These are phyloP conservation scores for Auricularia heimuer DNA, from an alignment of 768 basidiomycete genomes.

Conservation along the genomic window DNA sequence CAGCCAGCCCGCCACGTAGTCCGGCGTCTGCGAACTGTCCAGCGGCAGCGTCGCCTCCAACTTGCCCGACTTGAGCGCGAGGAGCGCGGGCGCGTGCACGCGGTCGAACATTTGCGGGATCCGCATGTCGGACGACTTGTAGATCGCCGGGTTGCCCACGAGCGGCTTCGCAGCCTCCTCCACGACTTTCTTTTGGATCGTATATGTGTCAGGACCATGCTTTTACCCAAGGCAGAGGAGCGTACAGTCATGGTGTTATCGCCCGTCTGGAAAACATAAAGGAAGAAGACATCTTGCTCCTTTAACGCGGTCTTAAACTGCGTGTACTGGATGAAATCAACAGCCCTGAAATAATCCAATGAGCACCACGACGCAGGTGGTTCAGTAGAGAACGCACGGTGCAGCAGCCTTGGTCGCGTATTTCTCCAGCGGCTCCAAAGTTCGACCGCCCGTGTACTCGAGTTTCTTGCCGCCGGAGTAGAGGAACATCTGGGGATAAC, in stretches of 20 bases:
- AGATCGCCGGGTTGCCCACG: slow-evolving; percentile 41
- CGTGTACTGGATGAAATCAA: slow-evolving; percentile 28
- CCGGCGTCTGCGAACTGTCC: background rate
- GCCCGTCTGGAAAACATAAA: slow-evolving; percentile 34
- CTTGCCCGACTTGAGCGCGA: slow-evolving; percentile 61
- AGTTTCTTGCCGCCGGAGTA: slow-evolving; percentile 48
- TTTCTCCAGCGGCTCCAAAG: slow-evolving; percentile 54
- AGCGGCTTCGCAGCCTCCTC: slow-evolving; percentile 45
- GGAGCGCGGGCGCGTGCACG: slow-evolving; percentile 26
- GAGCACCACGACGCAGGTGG: too few relatives aligned
- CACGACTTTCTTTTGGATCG: slow-evolving; percentile 35
- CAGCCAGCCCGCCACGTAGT: slow-evolving; percentile 47
- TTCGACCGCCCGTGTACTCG: slow-evolving; percentile 70
- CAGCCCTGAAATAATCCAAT: slow-evolving; percentile 21
- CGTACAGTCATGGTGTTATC: background rate
- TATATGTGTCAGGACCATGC: background rate
- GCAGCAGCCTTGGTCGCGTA: slow-evolving; percentile 71
- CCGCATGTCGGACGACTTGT: slow-evolving; percentile 24
- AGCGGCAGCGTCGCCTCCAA: slow-evolving; percentile 26
- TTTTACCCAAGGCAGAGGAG: background rate
- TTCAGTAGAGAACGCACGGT: slow-evolving; percentile 24
- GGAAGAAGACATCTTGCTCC: slow-evolving; percentile 45
- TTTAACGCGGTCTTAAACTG: slow-evolving; percentile 30
- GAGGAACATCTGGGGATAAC: slow-evolving; percentile 78
- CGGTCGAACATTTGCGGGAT: slow-evolving; percentile 20